Conservation (phyloP, 225 moss, liverwort and hornwort species). For the Neckera pumila region DNA sequence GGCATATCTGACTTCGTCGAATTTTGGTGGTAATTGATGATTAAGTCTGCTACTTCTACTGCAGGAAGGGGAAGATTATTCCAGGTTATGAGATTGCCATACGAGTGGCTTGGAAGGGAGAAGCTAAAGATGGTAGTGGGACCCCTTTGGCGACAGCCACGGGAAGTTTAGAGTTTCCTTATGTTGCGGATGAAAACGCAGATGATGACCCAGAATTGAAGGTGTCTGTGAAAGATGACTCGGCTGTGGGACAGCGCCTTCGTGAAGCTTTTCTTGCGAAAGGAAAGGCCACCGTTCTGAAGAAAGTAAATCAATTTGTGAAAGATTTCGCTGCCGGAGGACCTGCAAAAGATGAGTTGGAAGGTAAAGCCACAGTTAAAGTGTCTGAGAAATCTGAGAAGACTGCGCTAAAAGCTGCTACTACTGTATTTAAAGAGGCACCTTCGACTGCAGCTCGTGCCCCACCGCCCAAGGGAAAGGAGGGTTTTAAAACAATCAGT, state of each 20-base stretch:
- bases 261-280: slow-evolving; percentile 76
- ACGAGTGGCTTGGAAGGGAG: slow-evolving; percentile 64
- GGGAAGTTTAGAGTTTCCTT: slow-evolving; percentile 81
- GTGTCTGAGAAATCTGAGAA: slow-evolving; percentile 49
- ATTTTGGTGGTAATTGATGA: neutral
- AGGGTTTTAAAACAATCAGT: slow-evolving; percentile 75
- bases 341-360: slow-evolving; percentile 89
- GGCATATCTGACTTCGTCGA: neutral
- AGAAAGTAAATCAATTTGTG: slow-evolving; percentile 54
- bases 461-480: slow-evolving; percentile 47
- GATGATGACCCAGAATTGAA: slow-evolving; percentile 86
- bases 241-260: slow-evolving; percentile 63
- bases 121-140: slow-evolving; percentile 76
- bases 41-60: neutral
- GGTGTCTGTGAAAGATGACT: slow-evolving; percentile 65
- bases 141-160: slow-evolving; percentile 41
- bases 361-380: slow-evolving; percentile 52
- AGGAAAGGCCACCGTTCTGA: slow-evolving; percentile 54
- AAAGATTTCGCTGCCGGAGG: slow-evolving; percentile 88
- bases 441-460: slow-evolving; percentile 26
- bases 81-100: slow-evolving; percentile 93
- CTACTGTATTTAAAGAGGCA: slow-evolving; percentile 16
- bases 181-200: slow-evolving; percentile 94
- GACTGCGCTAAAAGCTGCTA: neutral
- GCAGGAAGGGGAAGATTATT: slow-evolving; percentile 95